Percentiles rank a stretch among this genome's conserved stretches.
Evolutionary conservation across 2,329 filamentous ascomycete genomes (phyloP).

Genomic region (Fusarium keratoplasticum): DNA sequence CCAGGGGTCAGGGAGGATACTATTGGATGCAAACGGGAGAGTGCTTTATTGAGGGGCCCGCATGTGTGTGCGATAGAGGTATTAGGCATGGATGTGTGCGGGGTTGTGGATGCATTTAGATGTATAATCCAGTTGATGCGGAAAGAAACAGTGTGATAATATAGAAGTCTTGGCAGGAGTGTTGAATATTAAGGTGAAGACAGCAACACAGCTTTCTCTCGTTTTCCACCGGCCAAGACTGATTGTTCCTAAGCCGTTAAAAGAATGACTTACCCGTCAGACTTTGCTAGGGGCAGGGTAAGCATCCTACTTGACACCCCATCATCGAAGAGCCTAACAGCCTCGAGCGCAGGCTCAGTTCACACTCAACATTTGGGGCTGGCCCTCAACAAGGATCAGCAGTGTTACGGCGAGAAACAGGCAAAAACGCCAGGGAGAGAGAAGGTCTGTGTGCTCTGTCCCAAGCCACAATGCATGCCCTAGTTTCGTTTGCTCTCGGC

Average conservation of each 20-base stretch:
- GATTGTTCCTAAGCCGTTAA: background rate
- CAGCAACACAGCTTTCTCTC: background rate
- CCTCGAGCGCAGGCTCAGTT: background rate
- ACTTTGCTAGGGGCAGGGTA: background rate
- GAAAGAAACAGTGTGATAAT: background rate
- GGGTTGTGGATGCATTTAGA: background rate
- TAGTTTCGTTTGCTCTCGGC: background rate
- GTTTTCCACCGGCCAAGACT: background rate
- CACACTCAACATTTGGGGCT: background rate
- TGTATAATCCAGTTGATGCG: background rate
- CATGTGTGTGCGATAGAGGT: background rate
- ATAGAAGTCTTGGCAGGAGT: background rate
- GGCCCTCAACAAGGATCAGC: background rate
- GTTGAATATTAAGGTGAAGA: background rate
- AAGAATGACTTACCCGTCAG: background rate
- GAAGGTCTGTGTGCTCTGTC: background rate
- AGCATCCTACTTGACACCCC: background rate
- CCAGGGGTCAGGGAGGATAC: background rate
- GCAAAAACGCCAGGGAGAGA: background rate
- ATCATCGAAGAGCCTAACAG: background rate
- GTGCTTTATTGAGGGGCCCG: background rate
- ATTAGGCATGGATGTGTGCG: background rate
- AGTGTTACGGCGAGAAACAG: background rate
- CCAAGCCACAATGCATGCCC: background rate
- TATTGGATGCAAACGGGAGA: background rate